Percentiles rank a stretch among this genome's conserved stretches.
phyloP scores from a whole-genome alignment of 495 filamentous ascomycete genomes.

The Penicillium cosmopolitanum region DNA sequence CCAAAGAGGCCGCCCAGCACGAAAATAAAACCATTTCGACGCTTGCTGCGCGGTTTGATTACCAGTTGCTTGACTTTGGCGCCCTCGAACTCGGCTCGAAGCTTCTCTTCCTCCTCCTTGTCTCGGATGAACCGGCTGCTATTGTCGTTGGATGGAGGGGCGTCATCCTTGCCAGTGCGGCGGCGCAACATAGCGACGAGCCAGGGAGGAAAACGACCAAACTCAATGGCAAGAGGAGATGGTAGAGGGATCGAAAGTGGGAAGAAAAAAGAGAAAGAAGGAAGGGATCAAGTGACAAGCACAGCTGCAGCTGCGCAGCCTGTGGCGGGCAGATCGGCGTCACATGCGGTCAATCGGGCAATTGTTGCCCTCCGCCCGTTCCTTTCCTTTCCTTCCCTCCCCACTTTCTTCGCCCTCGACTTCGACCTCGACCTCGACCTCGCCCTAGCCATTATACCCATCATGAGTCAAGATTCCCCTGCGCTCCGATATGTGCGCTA shows the following conservation, averaged over 20 bases:
- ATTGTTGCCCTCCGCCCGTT: conserved; percentile 17
- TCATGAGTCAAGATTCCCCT: conserved; percentile 37
- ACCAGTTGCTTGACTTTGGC: conserved; percentile 45
- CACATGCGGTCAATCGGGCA: conserved; percentile 38
- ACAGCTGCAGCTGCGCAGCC: conserved; percentile 10
- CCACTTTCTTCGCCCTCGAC: conserved; percentile 8
- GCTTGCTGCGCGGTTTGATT: conserved; percentile 61
- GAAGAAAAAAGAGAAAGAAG: conserved; percentile 11
- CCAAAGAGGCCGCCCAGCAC: conserved; percentile 82
- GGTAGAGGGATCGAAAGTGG: neutral
- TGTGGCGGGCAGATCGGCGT: conserved; percentile 32
- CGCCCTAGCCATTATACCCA: conserved; percentile 9
- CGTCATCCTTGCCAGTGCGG: conserved; percentile 43
- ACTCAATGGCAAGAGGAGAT: conserved; percentile 13
- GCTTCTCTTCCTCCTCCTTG: conserved; percentile 29
- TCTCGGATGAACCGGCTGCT: conserved; percentile 16
- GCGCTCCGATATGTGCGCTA: conserved; percentile 84
- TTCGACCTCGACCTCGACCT: neutral
- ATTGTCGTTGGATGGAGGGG: conserved; percentile 19
- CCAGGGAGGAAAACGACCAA: conserved; percentile 11
- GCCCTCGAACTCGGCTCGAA: conserved; percentile 28
- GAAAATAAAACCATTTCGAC: conserved; percentile 79
- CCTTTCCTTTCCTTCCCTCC: conserved; percentile 16
- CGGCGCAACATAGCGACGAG: conserved; percentile 45
- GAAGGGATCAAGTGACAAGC: conserved; percentile 1